Percentiles rank a stretch among this genome's conserved stretches.
phyloP scores from a whole-genome alignment of 2,329 filamentous ascomycete species.

The Thielaviopsis populi region DNA sequence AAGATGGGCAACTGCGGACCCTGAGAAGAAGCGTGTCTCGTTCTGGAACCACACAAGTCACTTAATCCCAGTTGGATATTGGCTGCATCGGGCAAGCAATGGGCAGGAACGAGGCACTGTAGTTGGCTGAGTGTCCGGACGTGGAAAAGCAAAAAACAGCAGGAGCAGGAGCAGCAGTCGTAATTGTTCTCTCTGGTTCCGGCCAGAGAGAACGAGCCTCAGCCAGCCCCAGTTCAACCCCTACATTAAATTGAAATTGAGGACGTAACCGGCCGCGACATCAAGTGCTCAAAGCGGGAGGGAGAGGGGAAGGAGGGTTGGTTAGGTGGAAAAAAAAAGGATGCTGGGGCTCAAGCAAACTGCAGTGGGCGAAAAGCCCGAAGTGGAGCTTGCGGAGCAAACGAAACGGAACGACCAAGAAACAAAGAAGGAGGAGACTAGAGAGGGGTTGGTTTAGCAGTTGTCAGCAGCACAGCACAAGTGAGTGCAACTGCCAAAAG shows the following conservation, averaged over 20 bases:
- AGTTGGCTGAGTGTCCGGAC: neutral
- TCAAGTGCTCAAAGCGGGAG: neutral
- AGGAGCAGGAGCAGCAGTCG: neutral
- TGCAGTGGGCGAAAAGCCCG: conserved; percentile 1
- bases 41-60: neutral
- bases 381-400: neutral
- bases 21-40: neutral
- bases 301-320: neutral
- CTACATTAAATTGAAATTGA: neutral
- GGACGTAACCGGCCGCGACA: conserved; percentile 8
- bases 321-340: neutral
- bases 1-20: neutral
- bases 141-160: neutral
- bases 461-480: neutral
- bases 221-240: neutral
- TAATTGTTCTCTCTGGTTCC: neutral
- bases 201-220: neutral
- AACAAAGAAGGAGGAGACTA: neutral
- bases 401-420: neutral
- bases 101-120: neutral
- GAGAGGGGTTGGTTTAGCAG: neutral
- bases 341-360: conserved; percentile 1
- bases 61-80: neutral
- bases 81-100: neutral
- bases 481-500: neutral